Evolutionary conservation across 345 rosid genomes (phyloP).

Genomic region (Kernera saxatilis): DNA sequence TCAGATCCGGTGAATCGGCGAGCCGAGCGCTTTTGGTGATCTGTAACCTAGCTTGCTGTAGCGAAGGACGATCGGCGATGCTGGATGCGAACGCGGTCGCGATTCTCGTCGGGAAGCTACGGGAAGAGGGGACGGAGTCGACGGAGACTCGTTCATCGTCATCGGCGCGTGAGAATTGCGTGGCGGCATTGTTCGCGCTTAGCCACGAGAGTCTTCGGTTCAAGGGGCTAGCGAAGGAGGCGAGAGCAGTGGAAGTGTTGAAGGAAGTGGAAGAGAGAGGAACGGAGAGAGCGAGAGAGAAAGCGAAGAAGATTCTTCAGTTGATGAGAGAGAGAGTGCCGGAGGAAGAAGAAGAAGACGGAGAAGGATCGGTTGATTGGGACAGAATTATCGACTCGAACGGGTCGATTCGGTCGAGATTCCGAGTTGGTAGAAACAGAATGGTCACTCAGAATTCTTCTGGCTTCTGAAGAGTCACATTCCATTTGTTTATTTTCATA

Average conservation of each 20-base stretch:
- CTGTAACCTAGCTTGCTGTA: constrained; percentile 63
- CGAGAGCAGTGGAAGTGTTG: constrained; percentile 52
- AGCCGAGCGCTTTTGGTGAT: constrained; percentile 52
- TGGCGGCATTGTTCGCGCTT: constrained; percentile 57
- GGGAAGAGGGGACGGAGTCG: constrained; percentile 33
- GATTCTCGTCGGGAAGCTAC: constrained; percentile 51
- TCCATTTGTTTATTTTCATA: not conserved
- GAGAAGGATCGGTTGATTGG: constrained; percentile 40
- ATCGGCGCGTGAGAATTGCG: constrained; percentile 55
- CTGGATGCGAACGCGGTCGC: constrained; percentile 65
- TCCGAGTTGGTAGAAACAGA: constrained; percentile 30
- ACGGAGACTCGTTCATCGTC: constrained; percentile 17
- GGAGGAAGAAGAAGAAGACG: constrained; percentile 26
- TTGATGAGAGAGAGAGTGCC: constrained; percentile 44
- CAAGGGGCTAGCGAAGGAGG: constrained; percentile 62
- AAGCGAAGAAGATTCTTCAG: constrained; percentile 58
- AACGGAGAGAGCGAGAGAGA: constrained; percentile 53
- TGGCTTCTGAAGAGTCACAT: constrained; percentile 13
- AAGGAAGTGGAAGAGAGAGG: constrained; percentile 52
- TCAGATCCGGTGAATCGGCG: constrained; percentile 40
- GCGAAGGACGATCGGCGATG: constrained; percentile 59
- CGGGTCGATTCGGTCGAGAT: constrained; percentile 40
- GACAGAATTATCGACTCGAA: constrained; percentile 50
- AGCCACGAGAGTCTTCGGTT: constrained; percentile 69
- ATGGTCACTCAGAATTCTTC: constrained; percentile 25